Evolutionary conservation across 768 basidiomycete species (phyloP), one percentile per base, ranked within the genome.

Genomic region (Psilocybe cubensis): DNA sequence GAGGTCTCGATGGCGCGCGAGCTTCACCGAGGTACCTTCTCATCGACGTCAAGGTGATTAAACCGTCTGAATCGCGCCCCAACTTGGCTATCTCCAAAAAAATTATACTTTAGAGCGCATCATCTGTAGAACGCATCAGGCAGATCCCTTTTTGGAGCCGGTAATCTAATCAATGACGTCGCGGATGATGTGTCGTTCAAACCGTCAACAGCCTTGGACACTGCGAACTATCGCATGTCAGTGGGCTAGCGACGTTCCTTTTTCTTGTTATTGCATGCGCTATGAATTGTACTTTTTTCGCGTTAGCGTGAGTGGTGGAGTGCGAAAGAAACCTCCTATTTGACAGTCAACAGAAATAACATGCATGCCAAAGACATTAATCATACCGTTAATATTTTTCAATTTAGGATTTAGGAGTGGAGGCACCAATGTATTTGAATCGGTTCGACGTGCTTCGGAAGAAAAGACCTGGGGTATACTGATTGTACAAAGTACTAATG

Each of bases 101-200:
- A n/a, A n/a, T n/a, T n/a, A n/a, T n/a, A n/a, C n/a, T n/a, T n/a
- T n/a, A n/a, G n/a, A n/a, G n/a, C n/a, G n/a, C n/a, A n/a, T n/a
- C n/a, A n/a, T n/a, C n/a, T n/a, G n/a, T n/a, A n/a, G n/a, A n/a
- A n/a, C n/a, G n/a, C n/a, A n/a, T n/a, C n/a, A n/a, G n/a, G n/a
- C n/a, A n/a, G n/a, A n/a, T n/a, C n/a, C n/a, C n/a, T n/a, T n/a
- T n/a, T n/a, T n/a, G n/a, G n/a, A n/a, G n/a, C 2, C 35, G n/a
- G 14, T 17, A 17, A 29, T 40, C 41, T 42, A 35, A 52, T 52
- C 27, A 42, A 40, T 43, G 52, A 52, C 52, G 40, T 43, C 52
- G 35, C 25, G 33, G 52, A 41, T 27, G 43, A 27, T 11, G 24
- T 18, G 41, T 28, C 8, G 6, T 38, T n/a, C 8, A 17, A 38